Base-by-base conservation (phyloP, 805 yeast genomes). In the Teunomyces stri region DNA sequence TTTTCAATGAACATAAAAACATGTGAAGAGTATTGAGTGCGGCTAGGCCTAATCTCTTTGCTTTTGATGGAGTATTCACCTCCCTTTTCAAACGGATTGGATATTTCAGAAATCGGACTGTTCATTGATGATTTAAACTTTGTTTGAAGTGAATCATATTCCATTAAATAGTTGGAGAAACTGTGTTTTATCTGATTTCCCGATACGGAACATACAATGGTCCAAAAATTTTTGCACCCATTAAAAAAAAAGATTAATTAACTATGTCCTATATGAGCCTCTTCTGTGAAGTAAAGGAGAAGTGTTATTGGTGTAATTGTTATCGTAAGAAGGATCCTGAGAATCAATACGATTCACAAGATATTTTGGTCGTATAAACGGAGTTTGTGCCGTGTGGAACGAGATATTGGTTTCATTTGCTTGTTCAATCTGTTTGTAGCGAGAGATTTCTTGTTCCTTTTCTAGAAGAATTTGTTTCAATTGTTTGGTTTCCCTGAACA, bases 1-100 rank as follows among this genome's bases (percentile, higher is more conserved):
- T 16, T 49, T 7, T 45, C 31, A 16, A 62, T 37, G 44, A 70
- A 70, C 53, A 55, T 48, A 22, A 61, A 61, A 13, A 53, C 31
- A 28, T 41, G 50, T 9, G 20, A 7, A n/a, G 40, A 22, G 16
- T 37, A 37, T 3, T 12, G 20, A 6, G 12, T 37, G 15, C 18
- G n/a, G 20, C 12, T 9, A 21, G 15, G 18, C 6, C 5, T 41
- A n/a, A 30, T 30, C 22, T 45, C 33, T 15, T 40, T 7, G 11
- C 35, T 5, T 30, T 30, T 18, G 13, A 13, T 3, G 3, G 12
- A 10, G 34, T 27, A 39, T n/a, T 39, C 29, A 3, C 7, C 34
- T 10, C 10, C 40, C 12, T 37, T 37, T 21, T 37, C 40, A 37
- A 37, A 37, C 9, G 40, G 40, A 5, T 37, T 37, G n/a, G 40